Conservation (phyloP, 2,329 filamentous ascomycete species). For the Xylariaceae sp. region DNA sequence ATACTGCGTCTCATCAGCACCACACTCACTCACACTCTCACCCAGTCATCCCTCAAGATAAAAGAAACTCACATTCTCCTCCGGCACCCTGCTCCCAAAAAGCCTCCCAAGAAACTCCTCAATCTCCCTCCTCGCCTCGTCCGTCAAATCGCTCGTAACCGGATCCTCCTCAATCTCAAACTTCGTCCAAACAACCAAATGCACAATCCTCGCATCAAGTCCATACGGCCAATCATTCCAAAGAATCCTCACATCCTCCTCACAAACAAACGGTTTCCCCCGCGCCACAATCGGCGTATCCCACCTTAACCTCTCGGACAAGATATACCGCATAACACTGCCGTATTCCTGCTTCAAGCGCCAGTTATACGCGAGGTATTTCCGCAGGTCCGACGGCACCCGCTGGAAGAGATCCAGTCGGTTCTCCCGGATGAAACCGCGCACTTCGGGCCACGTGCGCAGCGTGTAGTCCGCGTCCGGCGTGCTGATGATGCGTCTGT, state of each 20-base stretch:
- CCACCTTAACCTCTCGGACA: conserved; percentile 68
- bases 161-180: conserved; percentile 69
- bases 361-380: conserved; percentile 67
- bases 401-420: conserved; percentile 72
- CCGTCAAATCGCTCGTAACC: conserved; percentile 60
- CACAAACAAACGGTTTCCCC: conserved; percentile 39
- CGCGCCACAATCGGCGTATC: conserved; percentile 35
- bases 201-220: conserved; percentile 69
- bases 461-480: conserved; percentile 59
- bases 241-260: conserved; percentile 64
- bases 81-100: conserved; percentile 53
- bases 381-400: conserved; percentile 68
- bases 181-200: conserved; percentile 91
- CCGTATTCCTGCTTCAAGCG: conserved; percentile 62
- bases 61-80: conserved; percentile 46
- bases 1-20: conserved; percentile 26
- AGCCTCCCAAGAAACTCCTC: conserved; percentile 62
- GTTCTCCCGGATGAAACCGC: conserved; percentile 57
- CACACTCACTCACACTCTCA: no score
- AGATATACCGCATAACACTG: conserved; percentile 71
- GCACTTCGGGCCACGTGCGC: conserved; percentile 66
- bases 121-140: conserved; percentile 57
- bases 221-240: conserved; percentile 96
- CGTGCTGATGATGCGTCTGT: conserved; percentile 63
- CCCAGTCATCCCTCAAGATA: no score